A percentile compares a stretch with the other conserved stretches of the same genome.
phyloP scores from a whole-genome alignment of 306 rosid genomes.

The Rosa lucieae region DNA sequence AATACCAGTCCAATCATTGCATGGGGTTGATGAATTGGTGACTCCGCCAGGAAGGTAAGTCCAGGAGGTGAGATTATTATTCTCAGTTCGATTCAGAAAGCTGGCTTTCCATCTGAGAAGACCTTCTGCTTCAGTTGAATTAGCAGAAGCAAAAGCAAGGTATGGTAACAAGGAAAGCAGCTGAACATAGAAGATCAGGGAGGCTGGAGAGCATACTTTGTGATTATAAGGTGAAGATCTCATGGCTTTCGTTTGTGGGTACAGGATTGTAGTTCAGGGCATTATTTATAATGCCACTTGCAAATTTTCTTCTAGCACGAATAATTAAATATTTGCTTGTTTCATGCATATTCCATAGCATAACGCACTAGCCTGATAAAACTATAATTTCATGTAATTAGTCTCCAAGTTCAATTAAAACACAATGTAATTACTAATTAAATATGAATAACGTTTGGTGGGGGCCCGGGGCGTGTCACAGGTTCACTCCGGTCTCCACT shows the following conservation, averaged over 20 bases:
- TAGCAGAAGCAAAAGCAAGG: background rate
- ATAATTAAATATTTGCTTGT: too few relatives aligned
- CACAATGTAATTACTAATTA: too few relatives aligned
- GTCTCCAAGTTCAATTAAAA: too few relatives aligned
- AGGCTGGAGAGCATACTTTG: background rate
- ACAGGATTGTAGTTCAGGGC: background rate
- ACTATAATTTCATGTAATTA: too few relatives aligned
- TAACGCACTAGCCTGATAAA: too few relatives aligned
- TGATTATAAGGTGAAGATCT: background rate
- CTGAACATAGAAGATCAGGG: background rate
- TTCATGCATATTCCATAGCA: too few relatives aligned
- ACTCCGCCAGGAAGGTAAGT: background rate
- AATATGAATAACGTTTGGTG: too few relatives aligned
- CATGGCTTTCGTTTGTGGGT: background rate
- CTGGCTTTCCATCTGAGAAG: background rate
- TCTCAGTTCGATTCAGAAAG: background rate
- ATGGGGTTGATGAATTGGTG: background rate
- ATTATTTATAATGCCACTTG: background rate
- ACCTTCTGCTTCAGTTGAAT: constrained; percentile 2
- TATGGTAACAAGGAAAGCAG: background rate
- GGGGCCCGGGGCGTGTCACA: too few relatives aligned
- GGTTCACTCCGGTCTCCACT: too few relatives aligned
- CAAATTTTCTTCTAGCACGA: too few relatives aligned
- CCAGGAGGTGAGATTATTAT: background rate
- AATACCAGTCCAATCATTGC: background rate